Percentiles rank a stretch among this genome's conserved stretches.
phyloP scores from a whole-genome alignment of 2,329 filamentous ascomycete genomes.

The Xylaria hypoxylon region DNA sequence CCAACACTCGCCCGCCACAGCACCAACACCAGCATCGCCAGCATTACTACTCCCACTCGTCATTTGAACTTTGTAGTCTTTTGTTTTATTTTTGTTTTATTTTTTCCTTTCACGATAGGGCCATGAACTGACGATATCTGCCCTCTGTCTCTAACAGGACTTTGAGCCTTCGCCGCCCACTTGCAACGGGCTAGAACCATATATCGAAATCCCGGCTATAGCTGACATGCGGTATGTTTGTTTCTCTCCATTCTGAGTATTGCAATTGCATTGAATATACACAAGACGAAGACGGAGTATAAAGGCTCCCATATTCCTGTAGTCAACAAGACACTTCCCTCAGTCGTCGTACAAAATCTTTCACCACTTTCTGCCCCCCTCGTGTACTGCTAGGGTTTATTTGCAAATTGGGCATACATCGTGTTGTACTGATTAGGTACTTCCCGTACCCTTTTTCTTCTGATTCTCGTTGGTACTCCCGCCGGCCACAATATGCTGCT shows the following conservation, averaged over 20 bases:
- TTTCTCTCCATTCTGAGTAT: slow-evolving; percentile 2
- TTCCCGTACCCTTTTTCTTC: slow-evolving; percentile 37
- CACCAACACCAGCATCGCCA: slow-evolving; percentile 37
- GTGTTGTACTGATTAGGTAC: slow-evolving; percentile 43
- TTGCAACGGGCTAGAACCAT: slow-evolving; percentile 62
- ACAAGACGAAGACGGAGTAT: slow-evolving; percentile 7
- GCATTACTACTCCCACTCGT: slow-evolving; percentile 25
- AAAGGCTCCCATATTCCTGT: slow-evolving; percentile 11
- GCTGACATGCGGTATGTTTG: slow-evolving; percentile 68
- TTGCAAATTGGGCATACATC: slow-evolving; percentile 40
- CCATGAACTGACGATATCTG: slow-evolving; percentile 51
- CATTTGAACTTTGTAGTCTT: slow-evolving; percentile 30
- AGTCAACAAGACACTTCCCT: slow-evolving; percentile 11
- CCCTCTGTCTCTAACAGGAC: slow-evolving; percentile 59
- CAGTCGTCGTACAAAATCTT: neutral
- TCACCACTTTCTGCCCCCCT: slow-evolving; percentile 22
- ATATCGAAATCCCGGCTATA: slow-evolving; percentile 63
- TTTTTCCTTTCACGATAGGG: slow-evolving; percentile 34
- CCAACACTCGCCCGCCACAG: neutral
- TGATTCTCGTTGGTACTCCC: slow-evolving; percentile 44
- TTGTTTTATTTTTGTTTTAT: slow-evolving; percentile 12
- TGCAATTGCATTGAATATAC: slow-evolving; percentile 6
- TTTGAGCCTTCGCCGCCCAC: slow-evolving; percentile 65
- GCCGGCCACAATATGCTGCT: slow-evolving; percentile 38
- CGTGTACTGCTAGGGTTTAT: slow-evolving; percentile 31